phyloP scores from a whole-genome alignment of 2,329 filamentous ascomycete species.

The Aspergillus carbonarius region DNA sequence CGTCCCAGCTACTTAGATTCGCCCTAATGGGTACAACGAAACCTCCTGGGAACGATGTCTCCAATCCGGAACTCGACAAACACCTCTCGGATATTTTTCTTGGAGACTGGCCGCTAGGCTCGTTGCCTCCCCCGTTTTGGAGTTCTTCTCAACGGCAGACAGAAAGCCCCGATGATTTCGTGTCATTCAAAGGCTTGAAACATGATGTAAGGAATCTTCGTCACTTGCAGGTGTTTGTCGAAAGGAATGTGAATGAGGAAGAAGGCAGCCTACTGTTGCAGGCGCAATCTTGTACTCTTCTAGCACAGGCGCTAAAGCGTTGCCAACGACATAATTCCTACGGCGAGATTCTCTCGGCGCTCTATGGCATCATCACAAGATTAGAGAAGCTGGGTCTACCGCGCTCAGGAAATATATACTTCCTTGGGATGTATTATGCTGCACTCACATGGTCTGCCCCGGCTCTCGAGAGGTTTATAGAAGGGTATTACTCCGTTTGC shows the following conservation, averaged over 20 bases:
- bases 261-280: conserved; percentile 11
- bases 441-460: conserved; percentile 29
- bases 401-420: conserved; percentile 14
- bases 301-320: conserved; percentile 23
- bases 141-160: conserved; percentile 14
- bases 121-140: conserved; percentile 24
- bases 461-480: conserved; percentile 30
- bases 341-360: conserved; percentile 30
- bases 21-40: conserved; percentile 27
- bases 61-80: conserved; percentile 11
- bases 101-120: conserved; percentile 22
- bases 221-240: conserved; percentile 25
- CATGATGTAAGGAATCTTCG: conserved; percentile 9
- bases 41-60: conserved; percentile 1
- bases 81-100: conserved; percentile 22
- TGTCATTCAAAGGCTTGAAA: neutral
- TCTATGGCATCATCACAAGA: conserved; percentile 33
- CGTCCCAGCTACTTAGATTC: conserved; percentile 35
- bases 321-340: conserved; percentile 27
- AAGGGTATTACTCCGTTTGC: conserved; percentile 14
- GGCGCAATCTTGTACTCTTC: conserved; percentile 1
- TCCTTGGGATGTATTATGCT: conserved; percentile 33
- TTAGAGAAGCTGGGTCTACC: conserved; percentile 19
- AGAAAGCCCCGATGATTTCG: neutral
- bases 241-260: conserved; percentile 22